Evolutionary conservation across 352 stramenopile species (phyloP), one percentile per base, ranked within the genome.

Genomic region (Phytopythium chamaehyphon): DNA sequence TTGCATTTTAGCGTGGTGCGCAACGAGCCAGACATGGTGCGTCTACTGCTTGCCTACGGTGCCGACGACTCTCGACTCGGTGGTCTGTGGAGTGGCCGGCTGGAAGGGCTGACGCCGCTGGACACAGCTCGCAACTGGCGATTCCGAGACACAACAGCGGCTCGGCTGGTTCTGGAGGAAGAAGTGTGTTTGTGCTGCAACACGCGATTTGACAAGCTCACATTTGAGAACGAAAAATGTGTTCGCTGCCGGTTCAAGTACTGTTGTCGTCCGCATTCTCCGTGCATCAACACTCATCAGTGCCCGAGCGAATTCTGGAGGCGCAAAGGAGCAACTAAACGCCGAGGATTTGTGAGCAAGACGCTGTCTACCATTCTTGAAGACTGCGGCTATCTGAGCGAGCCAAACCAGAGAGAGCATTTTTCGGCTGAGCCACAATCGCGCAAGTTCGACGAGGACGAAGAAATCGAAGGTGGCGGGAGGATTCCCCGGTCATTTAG

Each of bases 131-230:
- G 75, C 40, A 59, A 76, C 54, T 93, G 84, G 82, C 74, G 69
- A 40, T 83, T 79, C 22, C 48, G 66, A n/a, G 80, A 91, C 54
- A 88, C 83, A 3, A 74, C 67, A 1, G 84, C 84, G 0, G 77
- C 64, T 36, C 69, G 64, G 14, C 62, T 87, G 42, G 75, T 95
- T 22, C 61, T 95, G 22, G 71, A 86, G 35, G 69, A 84, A 28
- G 73, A 88, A n/a, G 55, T 93, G 14, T 95, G 84, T 52, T 57
- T 95, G 40, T 89, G 73, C 49, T 95, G 84, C 69, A 93, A 93
- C 59, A 54, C 61, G 11, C 77, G 75, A 43, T 86, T 91, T 35
- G 77, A 90, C 42, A 62, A 71, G 49, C 64, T 90, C 24, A 61
- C 65, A 15, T 73, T 86, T 24, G 60, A 73, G 40, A 79, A 64